Evolutionary conservation across 176 grass and related monocot species (phyloP).

Genomic region (Zoysia japonica): DNA sequence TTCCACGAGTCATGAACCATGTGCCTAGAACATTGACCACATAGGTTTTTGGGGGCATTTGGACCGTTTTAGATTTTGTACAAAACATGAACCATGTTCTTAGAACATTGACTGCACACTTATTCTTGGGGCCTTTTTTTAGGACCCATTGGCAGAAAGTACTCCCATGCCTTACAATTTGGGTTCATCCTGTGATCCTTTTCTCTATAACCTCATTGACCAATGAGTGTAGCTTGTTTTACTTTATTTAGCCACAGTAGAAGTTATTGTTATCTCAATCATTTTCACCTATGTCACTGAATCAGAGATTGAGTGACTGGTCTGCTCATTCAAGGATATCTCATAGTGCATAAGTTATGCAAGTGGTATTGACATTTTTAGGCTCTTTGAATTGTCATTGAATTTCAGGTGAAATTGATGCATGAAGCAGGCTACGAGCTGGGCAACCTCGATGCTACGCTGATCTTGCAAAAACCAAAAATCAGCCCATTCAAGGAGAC

Average conservation of each 20-base stretch:
- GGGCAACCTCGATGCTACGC: conserved; percentile 88
- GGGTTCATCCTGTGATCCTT: conserved; percentile 8
- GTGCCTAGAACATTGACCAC: conserved; percentile 22
- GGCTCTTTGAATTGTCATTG: conserved; percentile 12
- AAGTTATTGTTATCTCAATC: background rate
- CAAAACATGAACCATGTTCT: background rate
- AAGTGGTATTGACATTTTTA: conserved; percentile 5
- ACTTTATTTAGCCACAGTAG: background rate
- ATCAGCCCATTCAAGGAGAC: conserved; percentile 90
- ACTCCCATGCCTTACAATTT: conserved; percentile 34
- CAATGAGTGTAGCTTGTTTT: conserved; percentile 11
- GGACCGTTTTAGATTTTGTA: background rate
- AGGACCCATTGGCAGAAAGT: conserved; percentile 19
- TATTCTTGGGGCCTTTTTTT: background rate
- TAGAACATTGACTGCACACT: conserved; percentile 32
- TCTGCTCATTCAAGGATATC: background rate
- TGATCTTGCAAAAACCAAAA: conserved; percentile 94
- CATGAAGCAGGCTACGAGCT: conserved; percentile 88
- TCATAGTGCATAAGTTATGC: background rate
- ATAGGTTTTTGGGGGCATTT: background rate
- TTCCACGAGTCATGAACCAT: conserved; percentile 33
- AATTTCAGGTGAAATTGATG: conserved; percentile 92
- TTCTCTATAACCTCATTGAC: conserved; percentile 10
- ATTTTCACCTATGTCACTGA: background rate
- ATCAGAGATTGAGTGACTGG: background rate